Evolutionary conservation across 768 basidiomycete genomes (phyloP).

Genomic region (Dacryopinax primogenitus): DNA sequence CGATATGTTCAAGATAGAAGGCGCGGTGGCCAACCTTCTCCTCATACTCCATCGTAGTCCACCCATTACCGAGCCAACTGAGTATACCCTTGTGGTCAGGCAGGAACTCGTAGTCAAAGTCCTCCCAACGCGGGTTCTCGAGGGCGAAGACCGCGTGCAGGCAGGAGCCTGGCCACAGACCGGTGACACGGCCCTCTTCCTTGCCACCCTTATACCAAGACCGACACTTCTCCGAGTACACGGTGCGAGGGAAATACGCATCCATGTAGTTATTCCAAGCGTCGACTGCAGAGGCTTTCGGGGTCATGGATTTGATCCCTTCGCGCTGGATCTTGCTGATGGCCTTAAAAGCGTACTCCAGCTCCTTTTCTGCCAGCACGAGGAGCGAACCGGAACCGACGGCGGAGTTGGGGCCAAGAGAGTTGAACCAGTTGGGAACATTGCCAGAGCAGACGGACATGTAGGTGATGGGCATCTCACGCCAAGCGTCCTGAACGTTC

Average conservation of each 20-base stretch:
- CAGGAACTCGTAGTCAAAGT: constrained; percentile 41
- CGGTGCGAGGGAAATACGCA: constrained; percentile 34
- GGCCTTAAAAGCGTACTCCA: constrained; percentile 44
- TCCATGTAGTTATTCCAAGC: constrained; percentile 52
- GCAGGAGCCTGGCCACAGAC: constrained; percentile 48
- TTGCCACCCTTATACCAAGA: constrained; percentile 56
- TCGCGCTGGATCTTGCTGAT: constrained; percentile 51
- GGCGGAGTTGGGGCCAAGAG: constrained; percentile 43
- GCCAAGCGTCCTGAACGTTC: constrained; percentile 42
- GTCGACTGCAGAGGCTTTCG: constrained; percentile 43
- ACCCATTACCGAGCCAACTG: constrained; percentile 50
- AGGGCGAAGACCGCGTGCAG: constrained; percentile 40
- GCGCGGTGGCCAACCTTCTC: constrained; percentile 18
- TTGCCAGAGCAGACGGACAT: constrained; percentile 46
- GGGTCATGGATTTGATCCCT: constrained; percentile 47
- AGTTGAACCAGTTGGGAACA: constrained; percentile 48
- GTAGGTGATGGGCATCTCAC: constrained; percentile 45
- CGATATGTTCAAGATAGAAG: not conserved
- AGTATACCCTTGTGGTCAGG: constrained; percentile 38
- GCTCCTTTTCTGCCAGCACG: constrained; percentile 41
- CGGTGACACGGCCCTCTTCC: constrained; percentile 44
- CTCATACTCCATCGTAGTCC: constrained; percentile 40
- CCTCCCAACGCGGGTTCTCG: constrained; percentile 50
- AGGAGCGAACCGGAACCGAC: constrained; percentile 47
- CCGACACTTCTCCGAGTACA: constrained; percentile 44